phyloP scores from a whole-genome alignment of 257 asterid species.

The Salvia miltiorrhiza region DNA sequence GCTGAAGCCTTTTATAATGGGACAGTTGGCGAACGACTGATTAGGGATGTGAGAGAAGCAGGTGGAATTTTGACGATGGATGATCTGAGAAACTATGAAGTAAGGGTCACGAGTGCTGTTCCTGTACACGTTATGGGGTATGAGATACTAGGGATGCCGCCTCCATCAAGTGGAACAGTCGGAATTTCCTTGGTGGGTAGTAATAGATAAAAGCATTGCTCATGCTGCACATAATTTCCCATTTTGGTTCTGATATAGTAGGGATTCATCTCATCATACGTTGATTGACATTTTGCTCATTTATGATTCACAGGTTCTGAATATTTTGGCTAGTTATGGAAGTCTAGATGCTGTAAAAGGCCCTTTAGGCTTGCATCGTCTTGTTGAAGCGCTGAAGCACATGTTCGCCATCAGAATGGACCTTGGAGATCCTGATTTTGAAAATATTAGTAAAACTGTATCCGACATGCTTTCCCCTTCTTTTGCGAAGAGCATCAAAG shows the following conservation, averaged over 20 bases:
- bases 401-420: slow-evolving; percentile 80
- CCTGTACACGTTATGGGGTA: slow-evolving; percentile 65
- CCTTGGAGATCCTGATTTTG: slow-evolving; percentile 80
- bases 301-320: slow-evolving; percentile 51
- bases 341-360: slow-evolving; percentile 47
- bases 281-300: not conserved
- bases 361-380: slow-evolving; percentile 77
- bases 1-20: slow-evolving; percentile 72
- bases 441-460: slow-evolving; percentile 37
- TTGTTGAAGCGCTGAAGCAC: slow-evolving; percentile 78
- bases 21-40: slow-evolving; percentile 55
- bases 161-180: slow-evolving; percentile 86
- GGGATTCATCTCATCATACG: not conserved
- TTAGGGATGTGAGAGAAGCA: slow-evolving; percentile 58
- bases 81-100: slow-evolving; percentile 68
- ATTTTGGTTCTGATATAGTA: not conserved
- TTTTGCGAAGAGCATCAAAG: slow-evolving; percentile 53
- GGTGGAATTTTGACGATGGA: slow-evolving; percentile 88
- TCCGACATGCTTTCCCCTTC: slow-evolving; percentile 76
- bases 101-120: slow-evolving; percentile 48
- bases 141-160: slow-evolving; percentile 85
- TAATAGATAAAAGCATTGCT: not conserved
- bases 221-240: not conserved
- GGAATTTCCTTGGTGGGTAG: slow-evolving; percentile 75
- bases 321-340: slow-evolving; percentile 54